phyloP scores from a whole-genome alignment of 1,139 yeast species.

The Fermentozyma sake region DNA sequence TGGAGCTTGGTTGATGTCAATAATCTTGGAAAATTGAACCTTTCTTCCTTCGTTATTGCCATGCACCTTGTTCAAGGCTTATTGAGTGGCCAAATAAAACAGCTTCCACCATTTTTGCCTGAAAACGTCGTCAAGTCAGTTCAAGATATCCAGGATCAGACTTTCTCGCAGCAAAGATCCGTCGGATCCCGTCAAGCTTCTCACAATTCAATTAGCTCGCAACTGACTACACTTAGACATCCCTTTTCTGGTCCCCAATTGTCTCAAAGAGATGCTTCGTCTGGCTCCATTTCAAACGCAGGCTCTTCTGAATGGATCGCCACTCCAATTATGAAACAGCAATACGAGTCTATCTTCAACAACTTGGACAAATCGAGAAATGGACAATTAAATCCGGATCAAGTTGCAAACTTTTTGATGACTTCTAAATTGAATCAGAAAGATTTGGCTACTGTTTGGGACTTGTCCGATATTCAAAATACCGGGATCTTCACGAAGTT shows the following conservation, averaged over 20 bases:
- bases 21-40: conserved; percentile 65
- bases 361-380: conserved; percentile 61
- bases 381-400: conserved; percentile 69
- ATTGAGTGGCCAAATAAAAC: conserved; percentile 60
- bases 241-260: conserved; percentile 11
- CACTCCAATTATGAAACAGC: conserved; percentile 64
- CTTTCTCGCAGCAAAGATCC: conserved; percentile 5
- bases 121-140: conserved; percentile 61
- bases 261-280: conserved; percentile 11
- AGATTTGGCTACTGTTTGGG: conserved; percentile 89
- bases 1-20: conserved; percentile 85
- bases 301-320: conserved; percentile 56
- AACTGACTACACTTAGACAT: conserved; percentile 39
- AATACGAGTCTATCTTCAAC: conserved; percentile 75
- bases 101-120: conserved; percentile 70
- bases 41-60: conserved; percentile 80
- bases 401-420: conserved; percentile 85
- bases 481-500: conserved; percentile 74
- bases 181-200: conserved; percentile 31
- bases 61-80: conserved; percentile 91
- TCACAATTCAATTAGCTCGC: conserved; percentile 50
- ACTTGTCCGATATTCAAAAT: conserved; percentile 84
- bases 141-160: conserved; percentile 3
- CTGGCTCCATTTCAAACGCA: conserved; percentile 4
- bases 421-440: conserved; percentile 85